Percentiles rank a stretch among this genome's conserved stretches.
phyloP scores from a whole-genome alignment of 2,329 filamentous ascomycete species.

The Penicillium hesseltinei region DNA sequence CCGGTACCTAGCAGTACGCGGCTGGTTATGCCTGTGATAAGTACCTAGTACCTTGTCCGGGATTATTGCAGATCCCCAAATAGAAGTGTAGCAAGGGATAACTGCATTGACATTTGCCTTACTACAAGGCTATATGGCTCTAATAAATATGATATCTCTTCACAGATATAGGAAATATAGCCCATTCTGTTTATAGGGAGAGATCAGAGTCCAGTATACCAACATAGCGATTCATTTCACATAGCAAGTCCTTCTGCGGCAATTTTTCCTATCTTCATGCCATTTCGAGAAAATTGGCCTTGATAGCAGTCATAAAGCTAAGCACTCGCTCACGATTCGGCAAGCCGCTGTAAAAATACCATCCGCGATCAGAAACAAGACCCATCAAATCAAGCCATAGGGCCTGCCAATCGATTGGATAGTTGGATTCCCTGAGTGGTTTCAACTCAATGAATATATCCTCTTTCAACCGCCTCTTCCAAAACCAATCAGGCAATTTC shows the following conservation, averaged over 20 bases:
- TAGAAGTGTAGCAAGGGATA: too few relatives aligned
- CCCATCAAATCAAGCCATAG: not conserved
- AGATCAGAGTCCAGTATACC: not conserved
- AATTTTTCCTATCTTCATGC: not conserved
- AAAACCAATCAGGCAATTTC: not conserved
- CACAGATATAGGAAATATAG: too few relatives aligned
- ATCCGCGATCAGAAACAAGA: not conserved
- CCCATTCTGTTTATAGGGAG: too few relatives aligned
- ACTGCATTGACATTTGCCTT: too few relatives aligned
- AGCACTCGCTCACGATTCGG: not conserved
- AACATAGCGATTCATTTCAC: not conserved
- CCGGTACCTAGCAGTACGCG: not conserved
- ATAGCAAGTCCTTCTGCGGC: not conserved
- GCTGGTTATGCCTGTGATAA: not conserved
- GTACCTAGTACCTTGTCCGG: not conserved
- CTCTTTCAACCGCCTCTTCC: not conserved
- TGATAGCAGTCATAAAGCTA: not conserved
- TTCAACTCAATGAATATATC: not conserved
- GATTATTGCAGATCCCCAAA: not conserved
- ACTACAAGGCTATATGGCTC: too few relatives aligned
- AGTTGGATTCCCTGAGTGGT: not conserved
- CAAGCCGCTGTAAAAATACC: not conserved
- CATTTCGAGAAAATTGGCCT: not conserved
- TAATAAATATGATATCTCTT: too few relatives aligned
- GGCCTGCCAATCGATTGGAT: not conserved